Conservation (phyloP, 83 land plant genomes). For the Diphasiastrum complanatum region DNA sequence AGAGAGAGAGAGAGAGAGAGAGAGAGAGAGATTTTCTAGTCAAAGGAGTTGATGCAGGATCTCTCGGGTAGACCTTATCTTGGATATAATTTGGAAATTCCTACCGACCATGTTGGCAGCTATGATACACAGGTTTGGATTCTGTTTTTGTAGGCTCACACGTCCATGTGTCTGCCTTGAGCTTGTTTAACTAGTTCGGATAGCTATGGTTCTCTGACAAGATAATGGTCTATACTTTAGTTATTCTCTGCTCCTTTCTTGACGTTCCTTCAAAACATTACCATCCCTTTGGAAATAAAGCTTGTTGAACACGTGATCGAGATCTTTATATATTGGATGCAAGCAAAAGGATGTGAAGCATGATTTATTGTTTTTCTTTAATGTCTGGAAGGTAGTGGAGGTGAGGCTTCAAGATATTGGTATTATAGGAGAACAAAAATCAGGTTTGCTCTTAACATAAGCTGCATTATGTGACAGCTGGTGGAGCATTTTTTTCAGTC, state of each 20-base stretch:
- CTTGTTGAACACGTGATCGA: too few relatives aligned
- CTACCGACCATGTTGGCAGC: constrained; percentile 89
- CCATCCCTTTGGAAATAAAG: too few relatives aligned
- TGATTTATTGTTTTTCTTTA: too few relatives aligned
- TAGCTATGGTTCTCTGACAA: too few relatives aligned
- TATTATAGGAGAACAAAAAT: background rate
- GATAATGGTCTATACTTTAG: too few relatives aligned
- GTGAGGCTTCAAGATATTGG: too few relatives aligned
- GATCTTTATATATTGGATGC: too few relatives aligned
- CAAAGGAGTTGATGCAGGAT: constrained; percentile 41
- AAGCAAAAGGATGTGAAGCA: too few relatives aligned
- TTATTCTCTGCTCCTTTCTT: too few relatives aligned
- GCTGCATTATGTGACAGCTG: constrained; percentile 35
- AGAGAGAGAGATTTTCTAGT: background rate
- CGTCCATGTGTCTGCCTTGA: background rate
- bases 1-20: background rate
- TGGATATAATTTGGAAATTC: constrained; percentile 58
- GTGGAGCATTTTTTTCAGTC: constrained; percentile 99
- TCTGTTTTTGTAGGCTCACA: background rate
- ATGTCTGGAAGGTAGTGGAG: too few relatives aligned
- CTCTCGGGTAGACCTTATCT: constrained; percentile 90
- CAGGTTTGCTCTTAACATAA: background rate
- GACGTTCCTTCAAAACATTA: too few relatives aligned
- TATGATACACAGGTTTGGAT: constrained; percentile 87
- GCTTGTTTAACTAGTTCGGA: background rate